Conservation (phyloP, 2,329 filamentous ascomycete species). For the Aspergillus niger region DNA sequence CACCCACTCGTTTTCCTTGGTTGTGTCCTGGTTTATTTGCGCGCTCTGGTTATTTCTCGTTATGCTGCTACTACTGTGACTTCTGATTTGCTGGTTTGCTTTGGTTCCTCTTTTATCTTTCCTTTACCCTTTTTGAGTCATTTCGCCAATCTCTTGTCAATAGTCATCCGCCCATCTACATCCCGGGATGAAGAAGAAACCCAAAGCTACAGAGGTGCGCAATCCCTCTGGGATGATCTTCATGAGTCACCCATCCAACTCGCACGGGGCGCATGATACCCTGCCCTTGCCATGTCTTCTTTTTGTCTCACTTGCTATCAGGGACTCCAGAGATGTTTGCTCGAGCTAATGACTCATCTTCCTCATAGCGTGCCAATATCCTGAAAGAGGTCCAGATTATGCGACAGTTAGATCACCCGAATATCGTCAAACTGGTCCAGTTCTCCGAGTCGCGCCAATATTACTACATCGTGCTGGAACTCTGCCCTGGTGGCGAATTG, state of each 20-base stretch:
- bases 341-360: slow-evolving; percentile 29
- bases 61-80: slow-evolving; percentile 31
- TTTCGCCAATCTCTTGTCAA: slow-evolving; percentile 51
- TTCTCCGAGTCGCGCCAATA: slow-evolving; percentile 93
- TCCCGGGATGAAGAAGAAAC: slow-evolving; percentile 93
- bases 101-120: slow-evolving; percentile 23
- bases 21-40: slow-evolving; percentile 11
- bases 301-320: background rate
- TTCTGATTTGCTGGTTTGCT: slow-evolving; percentile 18
- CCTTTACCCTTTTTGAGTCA: slow-evolving; percentile 34
- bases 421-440: slow-evolving; percentile 90
- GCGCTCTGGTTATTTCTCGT: slow-evolving; percentile 25
- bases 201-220: slow-evolving; percentile 97
- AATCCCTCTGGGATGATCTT: slow-evolving; percentile 21
- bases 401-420: slow-evolving; percentile 93
- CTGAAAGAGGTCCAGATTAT: slow-evolving; percentile 99
- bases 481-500: slow-evolving; percentile 91
- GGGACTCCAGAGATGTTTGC: background rate
- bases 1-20: slow-evolving; percentile 31
- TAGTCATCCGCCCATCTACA: slow-evolving; percentile 93
- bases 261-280: slow-evolving; percentile 14
- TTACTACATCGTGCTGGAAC: slow-evolving; percentile 95
- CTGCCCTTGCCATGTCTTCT: background rate
- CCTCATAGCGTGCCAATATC: slow-evolving; percentile 83
- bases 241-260: background rate